Base-by-base conservation (phyloP, 2,329 filamentous ascomycete genomes). In the Hymenotorrendiella dingleyae region DNA sequence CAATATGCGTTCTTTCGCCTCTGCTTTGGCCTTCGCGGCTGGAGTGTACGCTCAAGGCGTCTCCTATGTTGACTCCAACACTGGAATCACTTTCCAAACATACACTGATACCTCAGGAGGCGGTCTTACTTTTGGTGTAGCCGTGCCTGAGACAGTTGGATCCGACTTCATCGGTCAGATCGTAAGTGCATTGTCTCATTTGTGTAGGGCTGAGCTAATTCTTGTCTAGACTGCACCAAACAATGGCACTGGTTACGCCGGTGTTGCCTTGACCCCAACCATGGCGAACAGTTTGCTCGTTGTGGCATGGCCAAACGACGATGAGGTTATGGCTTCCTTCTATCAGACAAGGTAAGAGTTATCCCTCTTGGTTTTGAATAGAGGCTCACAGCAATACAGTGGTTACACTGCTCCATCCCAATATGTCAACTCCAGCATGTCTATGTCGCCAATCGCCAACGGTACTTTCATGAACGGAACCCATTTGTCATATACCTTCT, bases 151-250 rank as follows among this genome's bases (percentile, higher is more conserved):
- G 46, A 68, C 61, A 7, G 58, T 68, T 9, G 64, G 59, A 1
- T 67, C 66, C 9, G 75, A 79, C 57, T 69, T 78, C 50, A 74
- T 80, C 46, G 71, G 69, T 6, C 71, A 77, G 54, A 64, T 80
- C 33, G 67, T 74, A 2, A 40, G 45, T 67, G 62, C 40, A 47
- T 46, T 7, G n/a, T n/a, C n/a, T n/a, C n/a, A n/a, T n/a, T n/a
- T n/a, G n/a, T n/a, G n/a, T n/a, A n/a, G n/a, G n/a, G n/a, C n/a
- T n/a, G n/a, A n/a, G n/a, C n/a, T n/a, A n/a, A n/a, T n/a, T n/a
- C n/a, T n/a, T 27, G 4, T 16, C 9, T 7, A 45, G 42, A 32
- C 36, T 17, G 12, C 17, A 5, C 42, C 36, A n/a, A 45, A 16
- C 2, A 64, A 69, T 42, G 64, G 64, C 3, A 60, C 56, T 23